Base-by-base conservation (phyloP, 106 monocot species). In the Iris macrosiphon region DNA sequence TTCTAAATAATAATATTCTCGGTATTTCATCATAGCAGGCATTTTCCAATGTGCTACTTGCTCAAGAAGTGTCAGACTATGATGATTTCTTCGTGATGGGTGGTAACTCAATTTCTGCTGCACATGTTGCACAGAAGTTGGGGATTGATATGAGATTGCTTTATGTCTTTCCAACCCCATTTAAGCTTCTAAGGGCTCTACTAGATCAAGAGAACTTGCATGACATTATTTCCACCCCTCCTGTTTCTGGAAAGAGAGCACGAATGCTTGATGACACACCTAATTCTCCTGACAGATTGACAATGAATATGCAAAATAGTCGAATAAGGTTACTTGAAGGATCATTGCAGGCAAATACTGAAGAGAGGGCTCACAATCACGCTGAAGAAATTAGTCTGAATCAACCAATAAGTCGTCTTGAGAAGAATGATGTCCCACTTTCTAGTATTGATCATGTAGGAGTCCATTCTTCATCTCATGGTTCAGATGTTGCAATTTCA, bases 51-150 rank as follows among this genome's bases (percentile, higher is more conserved):
- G 80, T 62, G 11, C 52, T 93, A 27, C 61, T 43, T 4, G 57
- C 83, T 28, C 53, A 74, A 60, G 77, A 80, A 66, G 29, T 93
- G 41, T 49, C 57, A 20, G 87, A 80, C 8, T 6, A 61, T 54
- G 87, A 84, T 52, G 80, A 93, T 61, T 93, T 93, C 64, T 93
- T 87, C 57, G 21, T 60, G 40, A 34, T 76, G 65, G 92, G 93
- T 69, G 87, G 93, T 61, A 72, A 77, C 45, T 93, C 93, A 59
- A 71, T 93, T 62, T 72, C 77, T 53, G 93, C 93, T 52, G 93
- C 93, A 17, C 80, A 87, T 45, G 58, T 64, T 49, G 83, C 87
- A 16, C 69, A 93, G 64, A 87, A 72, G 47, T 67, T 93, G 45
- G 87, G 72, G 40, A 83, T 93, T 49, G 87, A 87, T 63, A 87